Base-by-base conservation (phyloP, 1,139 yeast genomes). In the Hanseniaspora sp. region DNA sequence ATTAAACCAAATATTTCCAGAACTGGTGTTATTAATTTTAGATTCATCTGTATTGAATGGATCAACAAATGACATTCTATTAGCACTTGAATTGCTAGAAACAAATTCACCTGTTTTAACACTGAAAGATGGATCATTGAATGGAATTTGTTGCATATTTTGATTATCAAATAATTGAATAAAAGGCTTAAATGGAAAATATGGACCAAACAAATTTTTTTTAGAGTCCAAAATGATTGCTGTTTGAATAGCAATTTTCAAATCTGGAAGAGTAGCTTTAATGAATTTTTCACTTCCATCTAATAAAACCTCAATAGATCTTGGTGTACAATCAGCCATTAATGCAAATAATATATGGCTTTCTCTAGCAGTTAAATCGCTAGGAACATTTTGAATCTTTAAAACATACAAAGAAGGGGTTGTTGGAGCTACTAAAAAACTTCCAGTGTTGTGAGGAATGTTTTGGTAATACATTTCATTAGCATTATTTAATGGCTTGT, bases 261-360 rank as follows among this genome's bases (percentile, higher is more conserved):
- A 65, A 51, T 82, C 77, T 59, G 75, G 77, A 70, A 87, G 86
- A 62, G 74, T 79, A 6, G 92, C 95, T 57, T 72, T 70, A 38
- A 83, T 72, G 37, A 73, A 71, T 1, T 56, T 51, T 53, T 56
- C 45, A 43, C 59, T 52, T 13, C 52, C 51, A 37, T 59, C 61
- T 54, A 49, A 60, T 53, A 46, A 31, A 62, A 62, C 49, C 71
- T 70, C 53, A 86, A 67, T 60, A 86, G 95, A 53, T 85, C 75
- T 59, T 72, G 68, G 38, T 81, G 66, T 60, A 84, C 86, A 61
- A 86, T 95, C 56, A 77, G 74, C 18, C 95, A 95, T 60, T 17
- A 90, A 74, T 7, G 96, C 78, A 65, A 90, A 90, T 35, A 90
- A 74, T 38, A 86, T 73, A 44, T 79, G 74, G 18, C 92, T 83